Percentiles rank a stretch among this genome's conserved stretches.
phyloP scores from a whole-genome alignment of 805 yeast genomes.

The Saccharomycopsis sp. region DNA sequence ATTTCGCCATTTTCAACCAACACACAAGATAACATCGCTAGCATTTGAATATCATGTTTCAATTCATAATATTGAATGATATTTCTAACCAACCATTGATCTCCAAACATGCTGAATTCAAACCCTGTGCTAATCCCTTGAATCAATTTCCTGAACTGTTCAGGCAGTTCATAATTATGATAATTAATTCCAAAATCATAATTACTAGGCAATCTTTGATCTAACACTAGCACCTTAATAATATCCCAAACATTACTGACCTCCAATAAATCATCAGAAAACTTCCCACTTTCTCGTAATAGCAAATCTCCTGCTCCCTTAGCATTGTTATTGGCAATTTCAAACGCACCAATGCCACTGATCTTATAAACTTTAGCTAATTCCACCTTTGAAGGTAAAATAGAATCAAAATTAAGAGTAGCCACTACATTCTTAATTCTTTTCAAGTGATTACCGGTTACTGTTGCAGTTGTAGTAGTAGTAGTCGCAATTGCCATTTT shows the following conservation, averaged over 20 bases:
- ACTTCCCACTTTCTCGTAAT: neutral
- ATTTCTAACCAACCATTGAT: conserved; percentile 54
- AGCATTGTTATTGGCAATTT: conserved; percentile 61
- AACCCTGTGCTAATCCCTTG: conserved; percentile 11
- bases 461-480: conserved; percentile 15
- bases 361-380: conserved; percentile 62
- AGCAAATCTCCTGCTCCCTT: conserved; percentile 32
- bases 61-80: conserved; percentile 59
- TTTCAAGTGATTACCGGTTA: neutral
- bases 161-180: no score
- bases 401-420: conserved; percentile 55
- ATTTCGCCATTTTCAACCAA: conserved; percentile 38
- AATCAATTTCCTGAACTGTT: conserved; percentile 23
- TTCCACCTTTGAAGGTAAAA: conserved; percentile 71
- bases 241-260: conserved; percentile 16
- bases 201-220: conserved; percentile 40
- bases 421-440: conserved; percentile 34
- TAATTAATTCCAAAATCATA: conserved; percentile 11
- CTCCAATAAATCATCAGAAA: conserved; percentile 16
- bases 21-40: conserved; percentile 80
- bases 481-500: conserved; percentile 32
- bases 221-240: conserved; percentile 33
- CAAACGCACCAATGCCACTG: conserved; percentile 40
- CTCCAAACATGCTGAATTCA: conserved; percentile 56
- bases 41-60: conserved; percentile 72